Base-by-base conservation (phyloP, 192 early-diverging fungal genomes). In the Rhizophagus prolifer region DNA sequence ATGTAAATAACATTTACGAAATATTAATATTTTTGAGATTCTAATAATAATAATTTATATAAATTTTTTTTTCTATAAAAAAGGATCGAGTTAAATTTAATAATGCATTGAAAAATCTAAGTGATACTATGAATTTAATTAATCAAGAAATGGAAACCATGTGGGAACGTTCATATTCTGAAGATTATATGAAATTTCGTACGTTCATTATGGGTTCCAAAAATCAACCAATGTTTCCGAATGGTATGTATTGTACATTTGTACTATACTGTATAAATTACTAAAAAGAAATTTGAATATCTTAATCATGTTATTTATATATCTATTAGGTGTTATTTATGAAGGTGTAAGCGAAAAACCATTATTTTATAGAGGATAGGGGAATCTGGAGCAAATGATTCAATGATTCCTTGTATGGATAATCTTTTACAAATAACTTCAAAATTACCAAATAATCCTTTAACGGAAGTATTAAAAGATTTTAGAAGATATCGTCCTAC, bases 121-220 rank as follows among this genome's bases (percentile, higher is more conserved):
- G 89, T 25, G 82, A 79, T 1, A 90, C 91, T 7, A 90, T 95
- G 81, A 75, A 82, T 4, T 79, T 78, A 31, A 94, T 95, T 77
- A 95, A 95, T 82, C 79, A 78, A 23, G 89, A 92, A 68, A 90
- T 97, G 92, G 90, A 94, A 44, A 88, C 87, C 36, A 95, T 95
- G 88, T 92, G 94, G 90, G 81, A 83, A 65, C 82, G 87, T n/a
- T 88, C 85, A 26, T 74, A 87, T 26, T 86, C 92, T 28, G 84
- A 79, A 4, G 94, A 94, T 73, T 95, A 97, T 67, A 80, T 90
- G 54, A 91, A 93, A 81, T 97, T 95, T 87, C 85, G 94, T n/a
- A 95, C 95, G 1, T 97, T 94, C 81, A 94, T 97, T 70, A 94
- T 93, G 90, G 95, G 94, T 9, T 91, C 90, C 69, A 94, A 92